Evolutionary conservation across 169 alveolate genomes (phyloP), one percentile per base, ranked within the genome.

Genomic region (Eimeria maxima): DNA sequence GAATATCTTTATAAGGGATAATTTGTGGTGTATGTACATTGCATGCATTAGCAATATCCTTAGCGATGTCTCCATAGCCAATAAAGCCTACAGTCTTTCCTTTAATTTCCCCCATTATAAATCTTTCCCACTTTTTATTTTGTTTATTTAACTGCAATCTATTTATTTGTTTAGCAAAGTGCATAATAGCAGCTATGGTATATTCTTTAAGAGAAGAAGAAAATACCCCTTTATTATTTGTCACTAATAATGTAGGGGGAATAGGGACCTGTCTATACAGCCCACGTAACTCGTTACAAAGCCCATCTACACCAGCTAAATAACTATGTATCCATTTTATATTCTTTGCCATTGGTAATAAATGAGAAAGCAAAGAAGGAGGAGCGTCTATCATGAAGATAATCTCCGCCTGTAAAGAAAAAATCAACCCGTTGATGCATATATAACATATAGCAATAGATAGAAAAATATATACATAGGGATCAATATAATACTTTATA

Each of bases 41-140:
- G 91, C 91, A 83, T 50, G 91, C 91, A 53, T 29, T 14, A 0
- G 97, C 97, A 4, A 96, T 95, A 65, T 69, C 93, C 47, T 78
- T 94, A 4, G 96, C 98, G 50, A 97, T 97, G 89, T 96, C 97
- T n/a, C 98, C 98, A 60, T 90, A 97, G 18, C 98, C 98, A 42
- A 97, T 45, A 80, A 97, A 97, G 76, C 98, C 97, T 27, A 93
- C 95, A 10, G 97, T 91, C 67, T 65, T 63, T 22, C 98, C 98
- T 53, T 74, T 92, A 29, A 97, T 45, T 74, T 95, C 96, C 45
- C 53, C 78, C 97, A 97, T 90, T 38, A 81, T 18, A 88, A 95
- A 95, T 27, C 88, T 80, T 8, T 87, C 97, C 98, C 98, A 97
- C 18, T 29, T 38, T 47, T 63, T 45, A 2, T 74, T 27, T 6